Conservation (phyloP, 805 yeast genomes). For the Zygosaccharomyces kombuchaensis region DNA sequence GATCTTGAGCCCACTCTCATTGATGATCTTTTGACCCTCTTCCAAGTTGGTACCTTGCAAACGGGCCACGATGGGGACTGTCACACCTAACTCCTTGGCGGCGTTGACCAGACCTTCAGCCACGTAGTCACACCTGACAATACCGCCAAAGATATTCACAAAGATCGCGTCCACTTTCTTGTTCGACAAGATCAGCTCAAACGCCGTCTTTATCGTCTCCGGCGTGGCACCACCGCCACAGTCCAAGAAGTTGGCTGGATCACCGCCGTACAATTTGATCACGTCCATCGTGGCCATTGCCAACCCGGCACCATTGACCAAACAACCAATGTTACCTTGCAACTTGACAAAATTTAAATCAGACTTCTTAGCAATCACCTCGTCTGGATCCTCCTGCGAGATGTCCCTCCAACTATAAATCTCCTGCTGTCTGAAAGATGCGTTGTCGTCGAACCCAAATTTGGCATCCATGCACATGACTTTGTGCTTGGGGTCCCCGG, state of each 20-base stretch:
- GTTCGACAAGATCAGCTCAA: constrained; percentile 87
- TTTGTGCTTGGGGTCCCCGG: constrained; percentile 48
- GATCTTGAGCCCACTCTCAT: constrained; percentile 87
- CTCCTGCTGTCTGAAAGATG: constrained; percentile 90
- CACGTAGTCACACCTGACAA: constrained; percentile 98
- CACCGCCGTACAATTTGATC: constrained; percentile 96
- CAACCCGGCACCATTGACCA: constrained; percentile 99
- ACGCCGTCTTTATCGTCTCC: constrained; percentile 94
- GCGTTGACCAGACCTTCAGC: constrained; percentile 97
- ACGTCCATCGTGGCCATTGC: constrained; percentile 99
- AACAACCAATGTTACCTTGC: constrained; percentile 97
- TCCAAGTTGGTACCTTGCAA: constrained; percentile 96
- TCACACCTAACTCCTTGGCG: constrained; percentile 83
- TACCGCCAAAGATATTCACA: constrained; percentile 98
- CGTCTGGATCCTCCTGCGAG: constrained; percentile 97
- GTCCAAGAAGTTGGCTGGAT: constrained; percentile 98
- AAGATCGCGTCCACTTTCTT: constrained; percentile 88
- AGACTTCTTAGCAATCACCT: constrained; percentile 83
- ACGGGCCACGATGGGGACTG: constrained; percentile 95
- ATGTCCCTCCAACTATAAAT: constrained; percentile 95
- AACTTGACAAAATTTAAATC: constrained; percentile 95
- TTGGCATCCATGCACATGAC: constrained; percentile 99
- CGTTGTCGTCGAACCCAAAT: constrained; percentile 96
- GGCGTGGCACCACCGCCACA: constrained; percentile 99
- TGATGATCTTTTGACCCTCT: constrained; percentile 80